A percentile compares a stretch with the other conserved stretches of the same genome.
These are phyloP conservation scores for Irineochytrium annulatum DNA, from an alignment of 192 early-diverging fungal species.

Conservation along the genomic window DNA sequence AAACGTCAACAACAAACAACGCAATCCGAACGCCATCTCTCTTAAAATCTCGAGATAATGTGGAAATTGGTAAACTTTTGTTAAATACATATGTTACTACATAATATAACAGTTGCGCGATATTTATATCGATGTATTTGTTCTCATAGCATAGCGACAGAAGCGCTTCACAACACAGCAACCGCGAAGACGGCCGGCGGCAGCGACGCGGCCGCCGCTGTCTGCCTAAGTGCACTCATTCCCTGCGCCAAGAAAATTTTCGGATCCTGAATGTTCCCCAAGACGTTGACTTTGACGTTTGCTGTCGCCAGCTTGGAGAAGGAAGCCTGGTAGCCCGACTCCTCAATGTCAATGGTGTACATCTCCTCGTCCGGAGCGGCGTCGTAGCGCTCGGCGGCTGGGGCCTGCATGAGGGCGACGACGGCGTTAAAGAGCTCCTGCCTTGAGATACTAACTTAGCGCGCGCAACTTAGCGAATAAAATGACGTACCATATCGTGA, in stretches of 20 bases:
- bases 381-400: conserved; percentile 34
- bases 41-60: no score
- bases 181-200: no score
- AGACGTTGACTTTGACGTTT: conserved; percentile 53
- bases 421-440: conserved; percentile 46
- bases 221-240: conserved; percentile 5
- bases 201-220: conserved; percentile 6
- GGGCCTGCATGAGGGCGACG: conserved; percentile 56
- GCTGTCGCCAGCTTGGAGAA: conserved; percentile 75
- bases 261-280: conserved; percentile 41
- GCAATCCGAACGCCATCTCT: no score
- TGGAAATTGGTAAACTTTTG: no score
- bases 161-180: no score
- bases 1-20: no score
- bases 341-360: conserved; percentile 66
- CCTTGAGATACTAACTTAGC: conserved; percentile 32
- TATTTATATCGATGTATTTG: no score
- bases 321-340: conserved; percentile 77
- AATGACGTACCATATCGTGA: conserved; percentile 33
- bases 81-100: no score
- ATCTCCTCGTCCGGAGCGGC: conserved; percentile 30
- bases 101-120: no score
- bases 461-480: not conserved
- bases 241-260: conserved; percentile 48
- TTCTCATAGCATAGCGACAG: no score